These are phyloP conservation scores for Marasmius tenuissimus DNA, from an alignment of 1,284 basidiomycete species.

Conservation along the genomic window DNA sequence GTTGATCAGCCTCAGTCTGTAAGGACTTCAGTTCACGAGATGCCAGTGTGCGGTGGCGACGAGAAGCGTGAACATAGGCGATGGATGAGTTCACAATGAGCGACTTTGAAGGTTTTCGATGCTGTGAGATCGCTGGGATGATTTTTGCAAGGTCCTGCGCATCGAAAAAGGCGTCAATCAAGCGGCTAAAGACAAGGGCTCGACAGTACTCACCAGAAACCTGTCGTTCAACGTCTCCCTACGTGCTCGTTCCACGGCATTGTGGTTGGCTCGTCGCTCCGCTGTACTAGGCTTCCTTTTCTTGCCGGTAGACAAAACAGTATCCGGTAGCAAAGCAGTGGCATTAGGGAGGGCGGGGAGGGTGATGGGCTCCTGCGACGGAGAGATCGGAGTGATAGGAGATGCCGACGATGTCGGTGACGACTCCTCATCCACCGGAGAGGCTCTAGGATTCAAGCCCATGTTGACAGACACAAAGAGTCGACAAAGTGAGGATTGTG, in stretches of 20 bases:
- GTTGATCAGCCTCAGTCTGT: constrained; percentile 59
- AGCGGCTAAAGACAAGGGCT: not conserved
- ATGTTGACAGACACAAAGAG: too few species aligned
- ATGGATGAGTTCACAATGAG: constrained; percentile 79
- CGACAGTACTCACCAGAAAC: constrained; percentile 30
- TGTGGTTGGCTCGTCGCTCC: constrained; percentile 54
- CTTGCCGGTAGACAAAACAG: not conserved
- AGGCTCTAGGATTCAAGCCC: too few species aligned
- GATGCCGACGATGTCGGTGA: too few species aligned
- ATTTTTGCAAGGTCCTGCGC: constrained; percentile 66
- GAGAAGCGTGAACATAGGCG: constrained; percentile 59
- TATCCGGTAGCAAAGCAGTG: not conserved
- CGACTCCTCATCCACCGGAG: too few species aligned
- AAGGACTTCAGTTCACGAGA: constrained; percentile 61
- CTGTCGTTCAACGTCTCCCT: constrained; percentile 51
- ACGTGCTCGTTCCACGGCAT: constrained; percentile 52
- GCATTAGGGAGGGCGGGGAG: too few species aligned
- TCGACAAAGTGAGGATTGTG: too few species aligned
- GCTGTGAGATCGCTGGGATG: constrained; percentile 67
- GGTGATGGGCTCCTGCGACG: too few species aligned
- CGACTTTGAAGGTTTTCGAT: constrained; percentile 75
- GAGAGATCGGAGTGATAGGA: too few species aligned
- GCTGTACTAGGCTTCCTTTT: not conserved
- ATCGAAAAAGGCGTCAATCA: not conserved
- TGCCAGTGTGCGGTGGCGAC: constrained; percentile 62